A percentile compares a stretch with the other conserved stretches of the same genome.
phyloP scores from a whole-genome alignment of 257 asterid species.

The Nicotiana obtusifolia region DNA sequence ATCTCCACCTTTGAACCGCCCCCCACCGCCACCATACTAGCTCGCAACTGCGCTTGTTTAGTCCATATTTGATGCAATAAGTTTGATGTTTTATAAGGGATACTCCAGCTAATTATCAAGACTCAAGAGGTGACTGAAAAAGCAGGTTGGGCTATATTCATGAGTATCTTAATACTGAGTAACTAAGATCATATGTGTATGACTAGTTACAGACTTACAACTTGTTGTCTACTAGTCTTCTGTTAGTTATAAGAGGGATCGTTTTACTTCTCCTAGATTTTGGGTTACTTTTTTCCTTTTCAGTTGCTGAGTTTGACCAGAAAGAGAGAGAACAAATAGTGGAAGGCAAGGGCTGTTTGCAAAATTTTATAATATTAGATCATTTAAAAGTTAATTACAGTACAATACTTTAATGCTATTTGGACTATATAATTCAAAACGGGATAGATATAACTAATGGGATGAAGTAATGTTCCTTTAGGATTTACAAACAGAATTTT shows the following conservation, averaged over 20 bases:
- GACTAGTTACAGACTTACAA: not conserved
- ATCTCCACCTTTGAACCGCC: not conserved
- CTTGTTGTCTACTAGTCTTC: not conserved
- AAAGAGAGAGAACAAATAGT: not conserved
- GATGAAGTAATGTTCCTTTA: too few species aligned
- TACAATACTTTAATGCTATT: too few species aligned
- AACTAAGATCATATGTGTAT: not conserved
- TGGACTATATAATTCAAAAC: too few species aligned
- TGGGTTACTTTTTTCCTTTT: not conserved
- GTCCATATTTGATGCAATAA: not conserved
- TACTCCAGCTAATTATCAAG: not conserved
- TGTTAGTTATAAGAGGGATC: not conserved
- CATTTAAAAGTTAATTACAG: too few species aligned
- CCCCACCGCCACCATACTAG: slow-evolving; percentile 14
- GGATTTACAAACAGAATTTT: too few species aligned
- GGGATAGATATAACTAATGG: too few species aligned
- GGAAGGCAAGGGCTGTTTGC: too few species aligned
- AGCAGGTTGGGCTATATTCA: not conserved
- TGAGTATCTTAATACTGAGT: not conserved
- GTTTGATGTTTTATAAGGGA: not conserved
- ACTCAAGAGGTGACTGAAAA: not conserved
- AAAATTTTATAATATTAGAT: too few species aligned
- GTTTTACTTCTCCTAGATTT: not conserved
- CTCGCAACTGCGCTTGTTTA: not conserved
- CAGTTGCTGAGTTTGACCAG: not conserved